Conservation (phyloP, 2,329 filamentous ascomycete species). For the Ceratocystiopsis sp. region DNA sequence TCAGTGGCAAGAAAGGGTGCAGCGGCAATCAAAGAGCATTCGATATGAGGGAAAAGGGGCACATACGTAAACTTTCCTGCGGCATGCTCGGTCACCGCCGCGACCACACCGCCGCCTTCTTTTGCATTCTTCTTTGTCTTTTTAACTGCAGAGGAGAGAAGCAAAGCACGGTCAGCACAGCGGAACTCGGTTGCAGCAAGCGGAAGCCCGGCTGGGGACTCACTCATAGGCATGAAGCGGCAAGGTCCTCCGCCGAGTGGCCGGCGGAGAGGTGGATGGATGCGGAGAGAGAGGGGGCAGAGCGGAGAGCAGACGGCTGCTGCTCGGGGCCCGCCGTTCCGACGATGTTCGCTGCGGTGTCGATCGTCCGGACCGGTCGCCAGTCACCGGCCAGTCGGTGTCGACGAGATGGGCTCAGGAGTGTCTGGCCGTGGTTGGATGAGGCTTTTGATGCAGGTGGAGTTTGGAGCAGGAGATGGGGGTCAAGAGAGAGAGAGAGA, state of each 20-base stretch:
- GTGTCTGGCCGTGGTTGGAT: too few species aligned
- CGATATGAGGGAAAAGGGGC: neutral
- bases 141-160: constrained; percentile 15
- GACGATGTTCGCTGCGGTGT: too few species aligned
- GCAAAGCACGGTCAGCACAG: too few species aligned
- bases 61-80: constrained; percentile 35
- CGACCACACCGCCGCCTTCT: constrained; percentile 33
- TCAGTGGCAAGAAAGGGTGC: constrained; percentile 11
- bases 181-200: neutral
- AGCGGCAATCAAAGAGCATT: neutral
- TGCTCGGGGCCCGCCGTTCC: too few species aligned
- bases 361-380: too few species aligned
- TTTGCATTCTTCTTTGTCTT: constrained; percentile 38
- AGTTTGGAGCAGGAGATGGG: neutral
- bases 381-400: too few species aligned
- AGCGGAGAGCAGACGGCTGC: too few species aligned
- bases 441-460: too few species aligned
- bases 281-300: too few species aligned
- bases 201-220: constrained; percentile 3
- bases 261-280: constrained; percentile 1
- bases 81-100: constrained; percentile 35
- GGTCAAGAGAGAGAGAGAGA: neutral
- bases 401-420: too few species aligned
- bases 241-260: constrained; percentile 7
- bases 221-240: constrained; percentile 12